Conservation (phyloP, 2,329 filamentous ascomycete species). For the Aspergillus fumigatiaffinis region DNA sequence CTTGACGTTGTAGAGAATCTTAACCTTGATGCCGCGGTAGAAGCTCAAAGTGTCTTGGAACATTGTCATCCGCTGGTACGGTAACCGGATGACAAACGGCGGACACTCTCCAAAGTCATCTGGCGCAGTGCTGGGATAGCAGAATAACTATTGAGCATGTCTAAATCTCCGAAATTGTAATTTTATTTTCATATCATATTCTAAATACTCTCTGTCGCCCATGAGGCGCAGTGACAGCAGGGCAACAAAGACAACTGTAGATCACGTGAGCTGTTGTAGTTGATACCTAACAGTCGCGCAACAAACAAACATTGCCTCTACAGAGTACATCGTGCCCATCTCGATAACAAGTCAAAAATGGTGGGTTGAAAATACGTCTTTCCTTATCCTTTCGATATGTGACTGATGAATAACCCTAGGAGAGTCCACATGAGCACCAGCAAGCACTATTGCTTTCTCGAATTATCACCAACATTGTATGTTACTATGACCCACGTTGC, state of each 20-base stretch:
- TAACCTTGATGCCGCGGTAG: background rate
- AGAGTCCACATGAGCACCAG: slow-evolving; percentile 96
- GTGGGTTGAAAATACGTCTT: slow-evolving; percentile 5
- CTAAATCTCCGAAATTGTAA: background rate
- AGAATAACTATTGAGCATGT: background rate
- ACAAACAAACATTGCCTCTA: slow-evolving; percentile 14
- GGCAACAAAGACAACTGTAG: background rate
- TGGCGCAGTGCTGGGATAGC: background rate
- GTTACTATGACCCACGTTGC: slow-evolving; percentile 31
- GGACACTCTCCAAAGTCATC: background rate
- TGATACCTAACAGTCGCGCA: slow-evolving; percentile 1
- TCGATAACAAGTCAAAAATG: slow-evolving; percentile 10
- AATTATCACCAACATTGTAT: slow-evolving; percentile 95
- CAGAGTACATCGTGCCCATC: background rate
- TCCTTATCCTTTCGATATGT: background rate
- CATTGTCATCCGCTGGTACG: background rate
- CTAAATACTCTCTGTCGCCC: background rate
- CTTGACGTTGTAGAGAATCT: background rate
- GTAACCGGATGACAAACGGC: background rate
- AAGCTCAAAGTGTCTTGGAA: background rate
- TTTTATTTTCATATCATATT: background rate
- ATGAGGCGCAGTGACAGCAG: background rate
- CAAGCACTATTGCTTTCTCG: slow-evolving; percentile 89
- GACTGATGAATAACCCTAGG: slow-evolving; percentile 47
- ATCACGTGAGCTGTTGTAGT: slow-evolving; percentile 17